These are phyloP conservation scores for Tylopilus felleus DNA, from an alignment of 768 basidiomycete species.

Conservation along the genomic window DNA sequence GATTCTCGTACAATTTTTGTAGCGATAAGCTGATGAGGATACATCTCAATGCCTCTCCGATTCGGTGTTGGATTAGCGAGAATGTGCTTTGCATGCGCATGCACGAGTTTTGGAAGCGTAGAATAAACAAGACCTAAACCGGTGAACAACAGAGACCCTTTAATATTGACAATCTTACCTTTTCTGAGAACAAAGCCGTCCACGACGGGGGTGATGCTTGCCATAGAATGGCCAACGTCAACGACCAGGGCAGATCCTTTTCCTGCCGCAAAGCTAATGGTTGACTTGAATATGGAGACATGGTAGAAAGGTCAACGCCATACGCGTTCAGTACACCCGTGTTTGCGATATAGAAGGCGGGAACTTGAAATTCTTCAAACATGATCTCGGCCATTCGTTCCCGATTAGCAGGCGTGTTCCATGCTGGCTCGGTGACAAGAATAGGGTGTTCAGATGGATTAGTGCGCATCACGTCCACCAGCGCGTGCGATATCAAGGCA, in stretches of 20 bases:
- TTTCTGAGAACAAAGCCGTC: conserved; percentile 97
- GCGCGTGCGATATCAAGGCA: conserved; percentile 68
- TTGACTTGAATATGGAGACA: conserved; percentile 11
- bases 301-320: conserved; percentile 24
- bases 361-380: conserved; percentile 94
- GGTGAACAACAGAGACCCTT: not conserved
- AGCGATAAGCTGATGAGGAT: conserved; percentile 88
- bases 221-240: conserved; percentile 86
- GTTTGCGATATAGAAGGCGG: conserved; percentile 96
- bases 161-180: conserved; percentile 44
- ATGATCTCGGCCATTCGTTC: conserved; percentile 96
- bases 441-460: conserved; percentile 85
- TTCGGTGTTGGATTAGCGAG: conserved; percentile 47
- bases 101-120: conserved; percentile 73
- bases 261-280: conserved; percentile 84
- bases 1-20: conserved; percentile 57
- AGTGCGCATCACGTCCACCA: conserved; percentile 72
- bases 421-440: conserved; percentile 91
- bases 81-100: conserved; percentile 70
- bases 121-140: conserved; percentile 72
- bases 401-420: conserved; percentile 91
- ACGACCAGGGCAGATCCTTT: conserved; percentile 97
- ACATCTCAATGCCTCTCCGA: conserved; percentile 63
- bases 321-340: conserved; percentile 92
- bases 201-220: conserved; percentile 91